Evolutionary conservation across 768 basidiomycete species (phyloP), one percentile per base, ranked within the genome.

Genomic region (Russula sp.): DNA sequence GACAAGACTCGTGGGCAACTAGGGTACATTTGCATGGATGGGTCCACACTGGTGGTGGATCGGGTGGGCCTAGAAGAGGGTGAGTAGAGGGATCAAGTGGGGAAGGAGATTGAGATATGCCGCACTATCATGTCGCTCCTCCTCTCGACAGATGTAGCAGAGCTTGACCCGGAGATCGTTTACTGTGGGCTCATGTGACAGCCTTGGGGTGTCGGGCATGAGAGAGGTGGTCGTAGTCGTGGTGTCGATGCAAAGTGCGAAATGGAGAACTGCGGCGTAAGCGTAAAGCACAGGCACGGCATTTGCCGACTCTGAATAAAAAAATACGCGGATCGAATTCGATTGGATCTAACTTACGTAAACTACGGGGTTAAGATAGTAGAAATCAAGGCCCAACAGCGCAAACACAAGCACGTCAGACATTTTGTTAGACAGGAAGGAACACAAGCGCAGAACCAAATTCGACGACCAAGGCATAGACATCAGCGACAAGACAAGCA

Each of bases 1-100:
- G 81, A 73, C 90, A 92, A 0, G 82, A 74, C 70, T 91, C 87
- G 72, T 91, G 90, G 3, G 90, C 90, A 43, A 92, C 76, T 42
- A 92, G 79, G 0, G 90, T 90, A 69, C 90, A 92, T 50, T 75
- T 83, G 72, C 90, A 92, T 3, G 90, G 90, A 67, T 92, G 90
- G 0, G 83, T 84, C 88, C 90, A 92, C 57, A 75, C 71, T 39
- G 79, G 75, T 13, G 82, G 80, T 7, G 82, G 81, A 11, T 76
- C 72, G 46, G 78, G 78, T 47, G 75, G 75, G 42, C 71, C 79
- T 83, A 62, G 46, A 47, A 58, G 39, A n/a, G 20, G 11, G 58
- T 59, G 9, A 50, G 56, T 50, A 14, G 45, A 11, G 46, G 20
- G 5, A 3, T 5, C 39, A 4, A 29, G 22, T 57, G 11, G 7